Evolutionary conservation across 2,329 filamentous ascomycete species (phyloP).

Genomic region (Colletotrichum sp.): DNA sequence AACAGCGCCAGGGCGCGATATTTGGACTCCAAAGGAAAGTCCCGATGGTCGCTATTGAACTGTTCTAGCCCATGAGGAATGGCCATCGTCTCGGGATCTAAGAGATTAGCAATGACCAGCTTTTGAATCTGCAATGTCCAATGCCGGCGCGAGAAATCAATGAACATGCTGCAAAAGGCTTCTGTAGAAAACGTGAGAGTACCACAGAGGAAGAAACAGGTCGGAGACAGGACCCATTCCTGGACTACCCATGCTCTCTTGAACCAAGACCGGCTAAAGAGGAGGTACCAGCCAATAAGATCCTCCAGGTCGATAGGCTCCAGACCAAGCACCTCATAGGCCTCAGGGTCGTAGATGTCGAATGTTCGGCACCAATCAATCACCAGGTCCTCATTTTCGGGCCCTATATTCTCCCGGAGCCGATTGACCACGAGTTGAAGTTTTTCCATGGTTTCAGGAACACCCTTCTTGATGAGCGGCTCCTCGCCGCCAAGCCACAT

Average conservation of each 20-base stretch:
- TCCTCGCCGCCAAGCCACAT: not conserved
- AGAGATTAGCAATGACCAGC: rapidly evolving
- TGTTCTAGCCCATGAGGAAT: not conserved
- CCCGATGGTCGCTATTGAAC: no score
- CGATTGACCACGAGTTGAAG: rapidly evolving
- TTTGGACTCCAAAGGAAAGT: not conserved
- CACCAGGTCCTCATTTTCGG: rapidly evolving
- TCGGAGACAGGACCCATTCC: not conserved
- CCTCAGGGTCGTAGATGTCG: rapidly evolving
- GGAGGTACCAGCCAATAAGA: not conserved
- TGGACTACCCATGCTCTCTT: not conserved
- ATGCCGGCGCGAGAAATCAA: no score
- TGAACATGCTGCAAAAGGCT: no score
- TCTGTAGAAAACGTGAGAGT: not conserved
- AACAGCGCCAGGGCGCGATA: rapidly evolving
- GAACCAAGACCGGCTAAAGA: not conserved
- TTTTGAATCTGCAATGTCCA: no score
- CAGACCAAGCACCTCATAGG: not conserved
- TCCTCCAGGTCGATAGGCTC: not conserved
- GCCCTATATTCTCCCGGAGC: not conserved
- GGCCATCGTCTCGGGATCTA: not conserved
- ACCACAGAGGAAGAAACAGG: rapidly evolving
- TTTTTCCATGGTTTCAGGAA: not conserved
- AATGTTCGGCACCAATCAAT: rapidly evolving
- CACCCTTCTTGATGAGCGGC: not conserved